Evolutionary conservation across 169 alveolate species (phyloP).

Genomic region (Babesia ovis): DNA sequence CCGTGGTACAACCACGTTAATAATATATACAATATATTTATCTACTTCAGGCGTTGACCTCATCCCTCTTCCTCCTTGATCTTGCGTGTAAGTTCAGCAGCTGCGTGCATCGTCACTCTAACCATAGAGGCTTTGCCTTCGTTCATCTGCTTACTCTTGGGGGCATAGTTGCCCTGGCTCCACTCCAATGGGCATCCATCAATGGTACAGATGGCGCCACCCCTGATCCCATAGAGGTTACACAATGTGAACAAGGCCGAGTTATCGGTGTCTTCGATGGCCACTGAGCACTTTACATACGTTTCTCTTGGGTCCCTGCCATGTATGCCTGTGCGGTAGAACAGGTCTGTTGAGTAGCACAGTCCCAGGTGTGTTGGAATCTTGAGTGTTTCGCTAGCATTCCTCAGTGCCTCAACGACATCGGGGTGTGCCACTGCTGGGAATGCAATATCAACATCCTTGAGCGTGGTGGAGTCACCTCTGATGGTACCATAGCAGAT

Average conservation of each 20-base stretch:
- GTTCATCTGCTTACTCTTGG: constrained; percentile 3
- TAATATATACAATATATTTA: no score
- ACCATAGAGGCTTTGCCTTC: constrained; percentile 22
- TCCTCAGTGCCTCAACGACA: constrained; percentile 50
- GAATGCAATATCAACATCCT: constrained; percentile 30
- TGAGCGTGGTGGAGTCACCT: constrained; percentile 17
- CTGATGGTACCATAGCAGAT: constrained; percentile 34
- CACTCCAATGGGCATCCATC: constrained; percentile 43
- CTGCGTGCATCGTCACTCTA: constrained; percentile 22
- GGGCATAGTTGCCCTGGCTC: constrained; percentile 22
- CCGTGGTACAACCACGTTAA: no score
- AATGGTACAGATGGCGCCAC: constrained; percentile 42
- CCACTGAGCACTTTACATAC: constrained; percentile 27
- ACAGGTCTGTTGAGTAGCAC: constrained; percentile 33
- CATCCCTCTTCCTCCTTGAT: constrained; percentile 24
- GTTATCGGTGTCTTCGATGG: constrained; percentile 46
- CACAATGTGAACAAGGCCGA: constrained; percentile 21
- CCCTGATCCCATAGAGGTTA: constrained; percentile 20
- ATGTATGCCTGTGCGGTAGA: constrained; percentile 29
- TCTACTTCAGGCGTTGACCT: no score
- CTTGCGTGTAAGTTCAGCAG: constrained; percentile 1
- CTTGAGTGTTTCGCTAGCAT: constrained; percentile 20
- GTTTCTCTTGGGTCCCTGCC: constrained; percentile 15
- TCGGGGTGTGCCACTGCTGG: constrained; percentile 57
- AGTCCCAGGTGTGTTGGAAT: constrained; percentile 18